phyloP scores from a whole-genome alignment of 108 stramenopile species.

The Fistulifera pelliculosa region DNA sequence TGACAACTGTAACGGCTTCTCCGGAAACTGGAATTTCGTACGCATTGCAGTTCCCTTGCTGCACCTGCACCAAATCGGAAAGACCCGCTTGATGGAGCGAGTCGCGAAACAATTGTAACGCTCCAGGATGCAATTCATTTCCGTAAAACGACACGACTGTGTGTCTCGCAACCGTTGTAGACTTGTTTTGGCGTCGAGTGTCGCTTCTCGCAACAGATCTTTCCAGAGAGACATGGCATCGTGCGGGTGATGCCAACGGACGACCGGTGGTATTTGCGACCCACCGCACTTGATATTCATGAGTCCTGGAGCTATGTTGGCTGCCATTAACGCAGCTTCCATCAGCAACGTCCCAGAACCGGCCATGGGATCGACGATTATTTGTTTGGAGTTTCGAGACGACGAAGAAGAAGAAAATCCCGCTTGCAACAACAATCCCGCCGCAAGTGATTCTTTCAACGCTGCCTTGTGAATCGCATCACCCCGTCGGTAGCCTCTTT shows the following conservation, averaged over 20 bases:
- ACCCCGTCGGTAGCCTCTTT: slow-evolving; percentile 23
- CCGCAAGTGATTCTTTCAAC: slow-evolving; percentile 79
- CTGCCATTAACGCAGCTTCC: slow-evolving; percentile 72
- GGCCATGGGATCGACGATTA: slow-evolving; percentile 70
- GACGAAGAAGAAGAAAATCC: slow-evolving; percentile 36
- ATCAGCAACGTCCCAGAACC: slow-evolving; percentile 65
- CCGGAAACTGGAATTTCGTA: slow-evolving; percentile 11
- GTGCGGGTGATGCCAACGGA: slow-evolving; percentile 50
- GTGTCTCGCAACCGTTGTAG: slow-evolving; percentile 33
- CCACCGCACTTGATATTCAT: slow-evolving; percentile 47
- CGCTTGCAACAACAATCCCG: slow-evolving; percentile 58
- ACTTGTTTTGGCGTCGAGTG: slow-evolving; percentile 38
- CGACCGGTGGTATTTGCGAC: slow-evolving; percentile 48
- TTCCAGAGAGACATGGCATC: slow-evolving; percentile 37
- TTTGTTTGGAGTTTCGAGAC: neutral
- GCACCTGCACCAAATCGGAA: slow-evolving; percentile 26
- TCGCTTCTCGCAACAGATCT: slow-evolving; percentile 50
- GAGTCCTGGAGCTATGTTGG: slow-evolving; percentile 69
- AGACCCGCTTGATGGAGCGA: slow-evolving; percentile 44
- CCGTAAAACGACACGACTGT: slow-evolving; percentile 4
- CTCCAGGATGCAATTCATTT: slow-evolving; percentile 43
- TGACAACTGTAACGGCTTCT: slow-evolving; percentile 24
- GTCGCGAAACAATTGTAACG: slow-evolving; percentile 26
- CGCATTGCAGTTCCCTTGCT: slow-evolving; percentile 57
- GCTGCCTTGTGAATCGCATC: slow-evolving; percentile 22